Evolutionary conservation across 306 rosid genomes (phyloP).

Genomic region (Argentina anserina): DNA sequence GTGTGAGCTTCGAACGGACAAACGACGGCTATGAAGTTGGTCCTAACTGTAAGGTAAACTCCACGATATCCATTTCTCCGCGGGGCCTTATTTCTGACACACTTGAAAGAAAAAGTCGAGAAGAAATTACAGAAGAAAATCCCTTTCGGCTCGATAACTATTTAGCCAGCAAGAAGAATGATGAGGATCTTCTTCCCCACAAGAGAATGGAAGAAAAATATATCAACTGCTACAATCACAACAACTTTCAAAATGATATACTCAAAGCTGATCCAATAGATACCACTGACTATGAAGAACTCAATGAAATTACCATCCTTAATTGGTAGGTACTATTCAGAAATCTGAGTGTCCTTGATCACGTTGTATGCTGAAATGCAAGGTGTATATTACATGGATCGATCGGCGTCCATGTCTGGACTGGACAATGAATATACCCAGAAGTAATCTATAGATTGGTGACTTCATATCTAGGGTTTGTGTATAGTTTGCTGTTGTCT

Average conservation of each 20-base stretch:
- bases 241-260: constrained; percentile 32
- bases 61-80: constrained; percentile 32
- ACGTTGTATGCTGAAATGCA: no score
- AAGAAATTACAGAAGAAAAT: constrained; percentile 32
- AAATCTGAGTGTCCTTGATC: neutral
- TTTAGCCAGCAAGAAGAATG: constrained; percentile 23
- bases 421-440: no score
- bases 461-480: no score
- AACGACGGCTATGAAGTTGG: constrained; percentile 21
- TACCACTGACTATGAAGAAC: constrained; percentile 36
- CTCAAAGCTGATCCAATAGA: constrained; percentile 23
- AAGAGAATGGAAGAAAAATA: constrained; percentile 22
- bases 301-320: constrained; percentile 34
- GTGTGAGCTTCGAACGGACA: constrained; percentile 23
- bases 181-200: constrained; percentile 20
- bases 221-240: constrained; percentile 27
- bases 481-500: no score
- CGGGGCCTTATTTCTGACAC: constrained; percentile 32
- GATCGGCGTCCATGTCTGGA: no score
- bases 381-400: neutral
- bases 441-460: no score
- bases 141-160: constrained; percentile 30
- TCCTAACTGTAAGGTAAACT: constrained; percentile 30
- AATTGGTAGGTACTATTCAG: constrained; percentile 23
- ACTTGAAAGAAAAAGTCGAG: constrained; percentile 31